Base-by-base conservation (phyloP, 306 rosid genomes). In the Castanea crenata region DNA sequence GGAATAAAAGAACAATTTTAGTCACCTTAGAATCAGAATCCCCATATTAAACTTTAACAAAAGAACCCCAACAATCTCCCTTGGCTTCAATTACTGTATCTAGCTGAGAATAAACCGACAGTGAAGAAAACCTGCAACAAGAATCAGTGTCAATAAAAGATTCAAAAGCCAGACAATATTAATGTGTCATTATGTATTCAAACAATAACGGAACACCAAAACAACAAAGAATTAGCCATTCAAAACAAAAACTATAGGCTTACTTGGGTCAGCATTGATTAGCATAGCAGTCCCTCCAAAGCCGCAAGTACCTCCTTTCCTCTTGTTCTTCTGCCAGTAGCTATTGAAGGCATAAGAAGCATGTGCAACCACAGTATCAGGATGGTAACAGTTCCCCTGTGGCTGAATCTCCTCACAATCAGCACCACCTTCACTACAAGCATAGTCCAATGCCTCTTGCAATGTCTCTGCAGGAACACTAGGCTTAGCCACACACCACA, bases 401-500 rank as follows among this genome's bases (percentile, higher is more conserved):
- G 96, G 91, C 55, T 51, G 51, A 5, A 95, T 93, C 83, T 89
- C 97, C 5, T 62, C 44, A 65, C 99, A 95, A 56, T 89, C 96
- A 49, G 91, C 98, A 29, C 87, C 96, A 56, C 94, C 99, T 9
- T 83, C 92, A n/a, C 98, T 98, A 79, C 99, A 95, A 20, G 99
- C 99, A 69, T 89, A 93, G 64, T 95, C 97, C 84, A 95, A 81
- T 20, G 96, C 93, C 77, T 82, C 84, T 56, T 93, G 99, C 52
- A 93, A 75, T 15, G 89, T 87, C 8, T 88, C 98, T 27, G 81
- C 90, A 4, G 97, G 97, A 76, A 95, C 98, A 55, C 78, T 89
- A 5, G 98, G 98, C 88, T 95, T 95, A 3, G 99, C 99, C 79
- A 95, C 98, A 76, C 99, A 91, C 99, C 99, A 95, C 52, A 85